Base-by-base conservation (phyloP, 1,284 basidiomycete genomes). In the Ustilago cynodontis region DNA sequence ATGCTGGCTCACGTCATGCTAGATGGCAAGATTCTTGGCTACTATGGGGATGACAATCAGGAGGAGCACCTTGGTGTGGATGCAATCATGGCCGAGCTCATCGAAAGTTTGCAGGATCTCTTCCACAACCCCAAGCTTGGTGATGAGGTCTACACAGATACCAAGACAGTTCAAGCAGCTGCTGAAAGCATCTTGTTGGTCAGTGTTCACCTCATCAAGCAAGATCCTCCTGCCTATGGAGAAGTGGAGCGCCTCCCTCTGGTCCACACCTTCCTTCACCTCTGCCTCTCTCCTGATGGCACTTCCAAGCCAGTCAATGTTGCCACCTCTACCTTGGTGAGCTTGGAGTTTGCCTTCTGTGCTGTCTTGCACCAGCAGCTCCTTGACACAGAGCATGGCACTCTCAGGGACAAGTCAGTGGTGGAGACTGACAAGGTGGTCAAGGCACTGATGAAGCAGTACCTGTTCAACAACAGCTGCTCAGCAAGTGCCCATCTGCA, bases 31-130 rank as follows among this genome's bases (percentile, higher is more conserved):
- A 14, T 2, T 22, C 51, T 53, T 33, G 51, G 31, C 51, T 53
- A 53, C 31, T 53, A 53, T 10, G 51, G 51, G 33, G 51, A 53
- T 22, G 31, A 31, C 10, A 18, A 35, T 53, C 51, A 53, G 29
- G 51, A 35, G 18, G 18, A 33, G 13, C 51, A 53, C 20, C 51
- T 53, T 5, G 5, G 6, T 33, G 6, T 33, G 11, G 31, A 33
- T 33, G 31, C 31, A 8, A 53, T n/a, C n/a, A n/a, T n/a, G n/a
- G n/a, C n/a, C n/a, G n/a, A n/a, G n/a, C n/a, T n/a, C n/a, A n/a
- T n/a, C n/a, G n/a, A n/a, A n/a, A n/a, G n/a, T n/a, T n/a, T n/a
- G n/a, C n/a, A n/a, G n/a, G n/a, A n/a, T n/a, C n/a, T n/a, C n/a
- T n/a, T n/a, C n/a, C n/a, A n/a, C n/a, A n/a, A n/a, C n/a, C n/a